Evolutionary conservation across 805 yeast species (phyloP), one percentile per base, ranked within the genome.

Genomic region (Hemisphaericaspora nanyangensis): DNA sequence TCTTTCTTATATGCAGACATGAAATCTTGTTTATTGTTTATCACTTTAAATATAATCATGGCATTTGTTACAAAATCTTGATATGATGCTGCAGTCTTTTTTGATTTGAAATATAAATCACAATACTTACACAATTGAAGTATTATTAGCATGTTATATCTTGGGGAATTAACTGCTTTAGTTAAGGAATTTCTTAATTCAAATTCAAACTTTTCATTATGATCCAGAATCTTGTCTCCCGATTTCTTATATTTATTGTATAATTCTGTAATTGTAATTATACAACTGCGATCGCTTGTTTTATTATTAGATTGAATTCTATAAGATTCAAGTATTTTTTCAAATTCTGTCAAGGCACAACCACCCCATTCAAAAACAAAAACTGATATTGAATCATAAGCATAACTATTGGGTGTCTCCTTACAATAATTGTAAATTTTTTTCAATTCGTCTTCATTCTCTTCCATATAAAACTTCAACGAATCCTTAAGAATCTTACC

Each of bases 11-110:
- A 69, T 2, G 46, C 40, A 1, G 45, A 31, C 3, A 64, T 40
- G 37, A 68, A 66, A 12, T 58, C 63, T 20, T 43, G 47, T 37
- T 69, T 69, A 47, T 59, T 63, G 34, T 54, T 49, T 5, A 69
- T 38, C 7, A 56, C 51, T 27, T 63, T 59, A 54, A 65, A 68
- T 6, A 68, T 49, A 2, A 48, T 43, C 19, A 58, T 30, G 17
- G 55, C 56, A 6, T 51, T 50, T 1, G 39, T 29, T 24, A 48
- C 41, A 34, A 56, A 52, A 6, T 46, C 50, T 2, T 40, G 37
- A 43, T 47, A 54, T 10, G 44, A 5, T 18, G 29, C 16, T n/a
- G 11, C 12, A 40, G 26, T 45, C 31, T 39, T 43, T 17, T 40
- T 34, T 15, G 37, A 35, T 45, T 55, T 58, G 44, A 66, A 54